Evolutionary conservation across 495 filamentous ascomycete genomes (phyloP), one percentile per base, ranked within the genome.

Genomic region (Penicillium cataractarum): DNA sequence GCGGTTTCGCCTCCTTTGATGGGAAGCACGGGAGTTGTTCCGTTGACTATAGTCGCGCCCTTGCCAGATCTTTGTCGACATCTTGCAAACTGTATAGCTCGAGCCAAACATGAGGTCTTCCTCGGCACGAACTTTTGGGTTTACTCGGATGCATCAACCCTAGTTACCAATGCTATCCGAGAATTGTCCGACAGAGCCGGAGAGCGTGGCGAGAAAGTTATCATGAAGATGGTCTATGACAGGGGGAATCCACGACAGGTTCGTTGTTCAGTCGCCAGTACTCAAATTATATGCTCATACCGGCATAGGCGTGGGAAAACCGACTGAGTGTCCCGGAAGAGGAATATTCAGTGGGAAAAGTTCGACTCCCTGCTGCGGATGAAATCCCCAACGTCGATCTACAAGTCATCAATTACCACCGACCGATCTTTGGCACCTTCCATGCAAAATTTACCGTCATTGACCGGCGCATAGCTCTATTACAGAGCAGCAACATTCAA

Each of bases 371-470:
- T 0, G 55, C 79, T 1, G 74, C 83, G 0, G 72, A 82, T 13
- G 87, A 92, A 53, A 87, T 92, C 6, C 89, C 89, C 0, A 82
- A 90, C 63, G 71, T 92, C 29, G 87, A 92, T 67, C 71, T 93
- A 51, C 78, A 90, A 67, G 89, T 92, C 13, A 82, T 91, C 56
- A 92, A 91, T 68, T 92, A 83, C 68, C 90, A 93, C 63, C 81
- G 81, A n/a, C 86, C 88, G 0, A 68, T 89, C 0, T 73, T 93
- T 49, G 90, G 90, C 3, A 93, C 90, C 0, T 89, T 92, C 42
- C 90, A 93, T 72, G 78, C 86, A 56, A 93, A 93, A 64, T 92
- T 89, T 68, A 87, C 90, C 78, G 79, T 92, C 19, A 84, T 93
- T 8, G 90, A 93, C 69, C 81, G 90, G 3, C 83, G 83, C 63